Evolutionary conservation across 805 yeast species (phyloP).

Genomic region (Wickerhamiella allomyrinae): DNA sequence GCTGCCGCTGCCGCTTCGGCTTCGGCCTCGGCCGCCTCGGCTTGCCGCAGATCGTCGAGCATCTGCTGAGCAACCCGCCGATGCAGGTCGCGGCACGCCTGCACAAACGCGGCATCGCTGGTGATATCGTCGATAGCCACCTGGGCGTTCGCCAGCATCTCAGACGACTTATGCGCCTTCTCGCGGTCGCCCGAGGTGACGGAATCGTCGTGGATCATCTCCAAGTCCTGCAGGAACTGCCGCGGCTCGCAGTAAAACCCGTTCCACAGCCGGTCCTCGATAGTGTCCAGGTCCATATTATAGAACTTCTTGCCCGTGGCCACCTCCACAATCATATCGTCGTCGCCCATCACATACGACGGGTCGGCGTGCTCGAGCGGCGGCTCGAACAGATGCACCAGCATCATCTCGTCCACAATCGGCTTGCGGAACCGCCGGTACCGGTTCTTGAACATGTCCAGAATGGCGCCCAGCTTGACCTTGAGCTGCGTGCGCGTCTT

Average conservation of each 20-base stretch:
- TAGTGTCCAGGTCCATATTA: constrained; percentile 87
- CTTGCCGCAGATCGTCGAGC: constrained; percentile 14
- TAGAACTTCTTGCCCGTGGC: constrained; percentile 55
- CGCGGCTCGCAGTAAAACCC: constrained; percentile 88
- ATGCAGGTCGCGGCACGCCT: constrained; percentile 56
- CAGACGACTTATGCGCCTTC: constrained; percentile 65
- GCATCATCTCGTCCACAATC: constrained; percentile 57
- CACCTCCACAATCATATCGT: constrained; percentile 69
- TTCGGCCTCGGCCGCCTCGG: constrained; percentile 6
- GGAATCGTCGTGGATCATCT: constrained; percentile 70
- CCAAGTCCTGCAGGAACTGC: constrained; percentile 75
- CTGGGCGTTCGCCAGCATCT: constrained; percentile 92
- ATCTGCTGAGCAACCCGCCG: constrained; percentile 15
- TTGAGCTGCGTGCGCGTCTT: constrained; percentile 72
- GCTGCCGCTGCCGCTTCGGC: constrained; percentile 5
- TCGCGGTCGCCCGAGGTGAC: constrained; percentile 69
- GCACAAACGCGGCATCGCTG: constrained; percentile 46
- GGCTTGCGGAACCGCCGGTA: constrained; percentile 89
- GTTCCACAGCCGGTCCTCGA: constrained; percentile 94
- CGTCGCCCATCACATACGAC: constrained; percentile 29
- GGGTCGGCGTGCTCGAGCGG: constrained; percentile 25
- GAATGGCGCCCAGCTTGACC: constrained; percentile 68
- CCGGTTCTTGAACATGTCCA: constrained; percentile 78
- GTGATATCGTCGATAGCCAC: constrained; percentile 85
- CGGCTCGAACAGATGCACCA: constrained; percentile 63